Evolutionary conservation across 192 early-diverging fungal genomes (phyloP), one percentile per base, ranked within the genome.

Genomic region (Rhizoclosmatium sp.): DNA sequence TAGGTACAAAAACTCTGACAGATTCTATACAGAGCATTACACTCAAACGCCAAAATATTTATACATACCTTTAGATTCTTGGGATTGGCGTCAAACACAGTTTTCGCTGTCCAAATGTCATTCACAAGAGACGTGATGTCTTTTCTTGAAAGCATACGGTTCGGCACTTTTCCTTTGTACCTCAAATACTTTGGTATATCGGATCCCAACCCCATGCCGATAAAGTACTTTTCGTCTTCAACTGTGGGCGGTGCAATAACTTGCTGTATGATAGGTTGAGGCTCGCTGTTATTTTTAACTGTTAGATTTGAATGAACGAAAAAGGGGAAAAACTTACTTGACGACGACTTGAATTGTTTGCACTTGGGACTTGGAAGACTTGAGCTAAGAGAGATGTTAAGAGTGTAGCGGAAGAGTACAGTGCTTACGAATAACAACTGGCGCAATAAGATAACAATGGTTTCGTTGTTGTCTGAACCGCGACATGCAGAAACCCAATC

Each of bases 61-160:
- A 39, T 19, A 16, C 16, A 44, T 58, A 51, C 72, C 51, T 75
- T 74, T 23, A 62, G 66, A 58, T 51, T 78, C 56, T 42, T 69
- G 31, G 73, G 51, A 19, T 78, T 61, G 21, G 84, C 65, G 48
- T 91, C 87, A 64, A 81, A 78, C 23, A 86, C 65, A 16, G 79
- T 69, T 81, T 91, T 91, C 10, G 88, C 84, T n/a, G 80, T 76
- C 90, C 90, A 91, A 4, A 83, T 82, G 65, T 91, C 90, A 31
- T 79, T 82, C 40, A 90, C 79, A 19, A 91, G 71, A 39, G 82
- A 40, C 1, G 71, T 62, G 46, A 69, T 76, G 54, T 87, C 80
- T 42, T 84, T 83, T 61, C 73, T 75, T 2, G 81, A 80, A 1
- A 91, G 51, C 21, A 78, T 54, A 10, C 88, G 81, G 62, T 91